Evolutionary conservation across 805 yeast species (phyloP).

Genomic region (Starmera dryadoides): DNA sequence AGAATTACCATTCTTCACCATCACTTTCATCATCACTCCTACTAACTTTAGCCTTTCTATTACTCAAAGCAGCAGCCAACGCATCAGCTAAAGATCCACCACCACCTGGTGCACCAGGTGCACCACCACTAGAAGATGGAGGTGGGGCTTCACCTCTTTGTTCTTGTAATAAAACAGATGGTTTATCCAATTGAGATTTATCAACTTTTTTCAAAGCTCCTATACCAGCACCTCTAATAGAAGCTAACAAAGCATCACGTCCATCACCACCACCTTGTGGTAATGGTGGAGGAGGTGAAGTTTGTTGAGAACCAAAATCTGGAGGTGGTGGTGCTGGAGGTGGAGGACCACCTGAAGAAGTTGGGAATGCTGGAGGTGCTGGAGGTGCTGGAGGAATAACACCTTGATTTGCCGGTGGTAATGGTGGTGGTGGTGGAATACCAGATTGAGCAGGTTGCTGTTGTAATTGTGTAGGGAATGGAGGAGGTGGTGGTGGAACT

Average conservation of each 20-base stretch:
- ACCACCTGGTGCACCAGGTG: conserved; percentile 33
- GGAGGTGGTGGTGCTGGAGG: conserved; percentile 22
- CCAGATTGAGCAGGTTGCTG: conserved; percentile 11
- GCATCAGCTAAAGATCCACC: conserved; percentile 79
- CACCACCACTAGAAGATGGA: conserved; percentile 30
- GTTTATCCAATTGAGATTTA: conserved; percentile 74
- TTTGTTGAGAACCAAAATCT: conserved; percentile 17
- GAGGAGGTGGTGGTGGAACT: conserved; percentile 7
- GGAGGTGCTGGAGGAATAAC: conserved; percentile 24
- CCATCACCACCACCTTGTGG: conserved; percentile 38
- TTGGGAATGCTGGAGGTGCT: conserved; percentile 29
- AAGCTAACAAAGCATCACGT: conserved; percentile 78
- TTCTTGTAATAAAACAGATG: conserved; percentile 65
- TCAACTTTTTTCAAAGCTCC: conserved; percentile 70
- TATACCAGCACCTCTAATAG: conserved; percentile 74
- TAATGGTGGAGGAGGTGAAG: conserved; percentile 22
- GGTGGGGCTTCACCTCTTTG: conserved; percentile 55
- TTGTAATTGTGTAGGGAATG: conserved; percentile 18
- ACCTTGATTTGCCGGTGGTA: conserved; percentile 15
- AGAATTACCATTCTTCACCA: conserved; percentile 74
- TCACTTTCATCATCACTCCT: conserved; percentile 81
- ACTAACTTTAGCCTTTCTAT: conserved; percentile 76
- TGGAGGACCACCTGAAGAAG: conserved; percentile 17
- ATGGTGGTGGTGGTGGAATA: conserved; percentile 7
- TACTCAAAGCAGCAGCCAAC: conserved; percentile 74